phyloP scores from a whole-genome alignment of 73 alveolate species.

The Stentor roeselii region DNA sequence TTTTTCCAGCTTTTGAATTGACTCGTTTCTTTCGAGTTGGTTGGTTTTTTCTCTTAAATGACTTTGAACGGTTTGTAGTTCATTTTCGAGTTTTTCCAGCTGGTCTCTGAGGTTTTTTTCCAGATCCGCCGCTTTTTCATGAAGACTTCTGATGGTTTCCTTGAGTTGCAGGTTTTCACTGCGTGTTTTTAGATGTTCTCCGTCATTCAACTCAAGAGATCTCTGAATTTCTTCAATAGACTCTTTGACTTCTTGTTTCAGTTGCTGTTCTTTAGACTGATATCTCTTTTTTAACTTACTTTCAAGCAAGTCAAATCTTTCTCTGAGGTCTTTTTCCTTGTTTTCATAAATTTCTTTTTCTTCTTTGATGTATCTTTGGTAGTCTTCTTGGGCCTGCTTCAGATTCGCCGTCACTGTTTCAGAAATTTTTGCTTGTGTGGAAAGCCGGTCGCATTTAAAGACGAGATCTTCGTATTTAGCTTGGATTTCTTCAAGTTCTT shows the following conservation, averaged over 20 bases:
- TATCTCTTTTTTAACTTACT: background rate
- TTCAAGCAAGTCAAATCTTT: background rate
- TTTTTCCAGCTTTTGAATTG: background rate
- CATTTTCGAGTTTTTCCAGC: background rate
- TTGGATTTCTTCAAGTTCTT: constrained; percentile 14
- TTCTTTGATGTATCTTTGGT: constrained; percentile 6
- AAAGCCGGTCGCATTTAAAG: constrained; percentile 8
- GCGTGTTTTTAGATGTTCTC: background rate
- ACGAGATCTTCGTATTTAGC: background rate
- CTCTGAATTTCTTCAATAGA: constrained; percentile 21
- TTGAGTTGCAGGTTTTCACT: constrained; percentile 2
- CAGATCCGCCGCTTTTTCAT: background rate
- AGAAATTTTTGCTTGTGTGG: constrained; percentile 6
- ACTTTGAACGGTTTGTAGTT: background rate
- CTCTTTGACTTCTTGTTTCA: background rate
- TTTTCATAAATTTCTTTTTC: background rate
- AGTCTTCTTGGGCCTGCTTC: constrained; percentile 24
- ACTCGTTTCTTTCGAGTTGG: background rate
- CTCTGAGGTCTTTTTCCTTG: constrained; percentile 6
- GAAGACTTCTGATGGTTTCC: background rate
- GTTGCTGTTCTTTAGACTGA: background rate
- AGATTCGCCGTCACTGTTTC: constrained; percentile 12
- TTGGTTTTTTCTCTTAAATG: background rate
- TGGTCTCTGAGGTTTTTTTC: background rate
- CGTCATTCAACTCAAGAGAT: background rate